Base-by-base conservation (phyloP, 768 basidiomycete species). In the Fomitopsis pulvina region DNA sequence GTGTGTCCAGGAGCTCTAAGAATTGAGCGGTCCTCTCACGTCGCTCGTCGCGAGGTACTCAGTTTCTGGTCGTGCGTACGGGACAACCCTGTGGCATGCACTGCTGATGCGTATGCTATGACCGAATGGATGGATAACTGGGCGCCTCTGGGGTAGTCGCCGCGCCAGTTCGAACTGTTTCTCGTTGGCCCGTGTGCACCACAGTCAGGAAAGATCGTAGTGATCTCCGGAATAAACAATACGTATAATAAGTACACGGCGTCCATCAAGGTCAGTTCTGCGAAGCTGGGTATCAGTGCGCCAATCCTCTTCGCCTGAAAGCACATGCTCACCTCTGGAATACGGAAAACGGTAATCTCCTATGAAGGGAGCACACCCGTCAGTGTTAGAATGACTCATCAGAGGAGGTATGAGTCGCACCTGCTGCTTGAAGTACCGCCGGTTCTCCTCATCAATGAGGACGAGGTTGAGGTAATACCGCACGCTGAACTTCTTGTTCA, bases 401-500 rank as follows among this genome's bases (percentile, higher is more conserved):
- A 12, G 9, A 38, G 22, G 48, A 39, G 38, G 9, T 11, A 24
- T 8, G 8, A 28, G 4, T 6, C 71, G 27, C 29, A 83, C 88
- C 81, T 94, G 92, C 67, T 96, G 93, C 70, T 97, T 96, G 70
- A 97, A 97, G 69, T 96, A 97, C 56, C 95, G 76, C 60, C 95
- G 76, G 68, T 98, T 98, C 75, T 97, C 95, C 65, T 98, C 94
- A 65, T 98, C 96, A 47, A 98, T 92, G 48, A 98, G 79, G 3
- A 99, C 96, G 26, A 98, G 74, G 65, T 99, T 99, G 56, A 98
- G 80, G 68, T 98, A 98, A 68, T 98, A 99, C 51, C 96, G 77
- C 34, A 88, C 88, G 64, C 88, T 92, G 69, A 99, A 99, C 71
- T 94, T 97, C 78, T 99, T 98, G 79, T 98, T 98, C 55, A 98